Base-by-base conservation (phyloP, 176 grass and related monocot genomes). In the Paspalum notatum region DNA sequence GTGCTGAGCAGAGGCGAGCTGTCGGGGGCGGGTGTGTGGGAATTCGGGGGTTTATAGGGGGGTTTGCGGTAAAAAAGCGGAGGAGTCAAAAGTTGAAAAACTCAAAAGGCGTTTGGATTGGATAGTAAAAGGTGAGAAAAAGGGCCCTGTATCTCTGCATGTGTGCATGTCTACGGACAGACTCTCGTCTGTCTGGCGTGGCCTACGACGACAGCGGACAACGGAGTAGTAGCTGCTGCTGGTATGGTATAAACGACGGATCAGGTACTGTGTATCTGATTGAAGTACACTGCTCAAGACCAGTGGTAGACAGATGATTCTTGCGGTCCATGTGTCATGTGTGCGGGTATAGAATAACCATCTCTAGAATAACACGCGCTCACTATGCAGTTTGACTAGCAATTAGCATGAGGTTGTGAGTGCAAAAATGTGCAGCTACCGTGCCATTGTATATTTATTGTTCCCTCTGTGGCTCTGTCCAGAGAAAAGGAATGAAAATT, bases 31-130 rank as follows among this genome's bases (percentile, higher is more conserved):
- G 6, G 12, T 7, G 76, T 9, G 55, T 57, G 63, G 10, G 77
- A 76, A 89, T 81, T 39, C 12, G 20, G 47, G 20, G 76, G 87
- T 84, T 80, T 89, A 84, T 89, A 84, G 76, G 70, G 86, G 75
- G 37, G 15, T 84, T 84, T 43, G 9, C 46, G 4, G 81, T 88
- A 88, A 88, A 84, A 84, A 83, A 68, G 37, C 27, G 6, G 22
- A 0, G 39, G 12, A 0, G 43, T 79, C 62, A 67, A 80, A 68
- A 68, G n/a, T 70, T 43, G 25, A 13, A 27, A 24, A 13, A 7
- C 43, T 76, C 32, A 41, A 79, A 82, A 77, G 64, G 65, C 7
- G 21, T 9, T 66, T 51, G 41, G 56, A 56, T 41, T 60, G 27
- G 50, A 16, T 47, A 54, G 81, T 84, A 39, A 88, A 88, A 88